Evolutionary conservation across 169 alveolate genomes (phyloP), one percentile per base, ranked within the genome.

Genomic region (Eimeria acervulina): DNA sequence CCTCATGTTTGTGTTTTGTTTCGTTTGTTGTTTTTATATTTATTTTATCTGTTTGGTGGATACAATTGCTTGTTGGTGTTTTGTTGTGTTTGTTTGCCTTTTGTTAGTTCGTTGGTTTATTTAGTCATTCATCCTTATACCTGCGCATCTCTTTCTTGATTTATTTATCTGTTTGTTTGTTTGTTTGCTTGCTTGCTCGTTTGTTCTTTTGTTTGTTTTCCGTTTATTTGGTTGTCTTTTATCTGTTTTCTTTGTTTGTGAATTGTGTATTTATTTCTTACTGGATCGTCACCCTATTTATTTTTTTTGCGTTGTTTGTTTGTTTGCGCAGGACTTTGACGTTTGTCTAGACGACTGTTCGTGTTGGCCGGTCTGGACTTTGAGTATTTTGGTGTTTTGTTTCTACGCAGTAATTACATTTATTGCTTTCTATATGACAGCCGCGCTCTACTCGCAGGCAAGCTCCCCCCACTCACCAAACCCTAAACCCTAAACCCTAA

Each of bases 331-430:
- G 96, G 93, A 44, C 17, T 72, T 47, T 31, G 93, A 59, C 28
- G 93, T 70, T 13, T 93, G 96, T 36, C 66, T 93, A 33, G 96
- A 93, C 44, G 87, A 51, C 51, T 93, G 96, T 70, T 78, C 91
- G 7, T 93, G 96, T 52, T 93, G 96, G 96, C 96, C 96, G 26
- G 96, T 93, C 23, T 93, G 96, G 96, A n/a, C 93, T 13, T n/a
- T 78, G 17, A 66, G 96, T 68, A 93, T 93, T 66, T 52, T 93
- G 59, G 87, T 93, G 21, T 87, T 93, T 38, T 68, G 68, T 84
- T 47, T 93, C 40, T 78, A 93, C 85, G 15, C 74, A 26, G 59
- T 44, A 3, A 87, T 87, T 31, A 61, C 93, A 61, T 93, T 93
- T 84, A 72, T 93, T 74, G 96, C 96, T 52, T 80, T 93, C 85